Base-by-base conservation (phyloP, 805 yeast species). In the Saccharomycopsis olivae region DNA sequence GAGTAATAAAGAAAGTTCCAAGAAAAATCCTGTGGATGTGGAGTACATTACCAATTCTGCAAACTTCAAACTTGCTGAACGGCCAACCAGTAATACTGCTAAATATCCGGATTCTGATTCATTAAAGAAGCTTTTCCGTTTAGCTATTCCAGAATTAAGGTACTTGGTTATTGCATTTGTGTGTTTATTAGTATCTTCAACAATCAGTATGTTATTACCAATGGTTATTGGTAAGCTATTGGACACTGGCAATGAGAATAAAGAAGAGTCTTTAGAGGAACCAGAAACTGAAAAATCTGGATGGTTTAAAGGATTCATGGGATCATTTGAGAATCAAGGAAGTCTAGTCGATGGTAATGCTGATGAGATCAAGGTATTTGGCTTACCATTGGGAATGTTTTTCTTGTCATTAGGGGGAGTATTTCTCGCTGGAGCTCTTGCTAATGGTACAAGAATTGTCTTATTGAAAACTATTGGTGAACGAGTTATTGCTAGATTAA, bases 391-490 rank as follows among this genome's bases (percentile, higher is more conserved):
- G 39, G 51, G 60, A n/a, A 69, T 72, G 33, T 89, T 89, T 56
- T 80, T 80, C 52, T 51, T 66, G 1, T 75, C 71, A 0, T 60
- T 85, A 34, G 74, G 74, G 11, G 68, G 66, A 2, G 61, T 87
- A 2, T 86, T 89, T 53, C 53, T 75, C 0, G 51, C 76, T 9
- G 96, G 96, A 1, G 81, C 94, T 1, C 35, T 69, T 13, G 84
- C 95, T 5, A 85, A 88, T 53, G 79, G 77, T 51, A 87, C 88
- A 6, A 70, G 97, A 50, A 72, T 82, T n/a, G 69, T 81, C 29
- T 60, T 84, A 11, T 62, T 89, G 53, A 71, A 88, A 48, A 65
- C 78, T 2, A 82, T 83, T 10, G 96, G 96, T 39, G 97, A 89
- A 58, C 69, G 83, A 47, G 64, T 89, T 28, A 94, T 88, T 46